These are phyloP conservation scores for Trichophyton verrucosum DNA, from an alignment of 2,329 filamentous ascomycete genomes.

Conservation along the genomic window DNA sequence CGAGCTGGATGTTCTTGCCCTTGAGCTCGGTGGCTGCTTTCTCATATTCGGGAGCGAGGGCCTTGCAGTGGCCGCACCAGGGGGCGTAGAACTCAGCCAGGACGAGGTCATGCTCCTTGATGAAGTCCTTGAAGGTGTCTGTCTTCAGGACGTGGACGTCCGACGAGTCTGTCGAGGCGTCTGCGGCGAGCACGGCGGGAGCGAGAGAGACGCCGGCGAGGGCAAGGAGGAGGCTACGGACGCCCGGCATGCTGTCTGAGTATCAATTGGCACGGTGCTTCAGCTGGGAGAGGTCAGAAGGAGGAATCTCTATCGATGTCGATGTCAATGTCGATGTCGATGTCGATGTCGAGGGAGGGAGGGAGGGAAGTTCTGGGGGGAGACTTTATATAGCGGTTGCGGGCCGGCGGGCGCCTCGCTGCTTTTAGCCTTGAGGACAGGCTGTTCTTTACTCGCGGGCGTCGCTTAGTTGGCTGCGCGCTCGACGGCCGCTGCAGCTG, in stretches of 20 bases:
- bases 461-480: too few species aligned
- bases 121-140: slow-evolving; percentile 76
- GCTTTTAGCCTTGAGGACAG: slow-evolving; percentile 24
- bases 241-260: slow-evolving; percentile 25
- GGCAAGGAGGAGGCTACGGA: slow-evolving; percentile 28
- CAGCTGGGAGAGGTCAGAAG: neutral
- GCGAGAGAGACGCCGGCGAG: slow-evolving; percentile 21
- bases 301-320: neutral
- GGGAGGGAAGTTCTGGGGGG: neutral
- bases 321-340: too few species aligned
- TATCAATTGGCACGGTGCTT: neutral
- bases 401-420: too few species aligned
- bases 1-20: slow-evolving; percentile 37
- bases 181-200: slow-evolving; percentile 19
- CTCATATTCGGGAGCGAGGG: slow-evolving; percentile 54
- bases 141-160: slow-evolving; percentile 77
- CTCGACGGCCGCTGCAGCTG: neutral
- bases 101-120: slow-evolving; percentile 75
- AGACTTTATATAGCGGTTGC: too few species aligned
- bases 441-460: slow-evolving; percentile 26
- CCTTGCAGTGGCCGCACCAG: slow-evolving; percentile 98
- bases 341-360: neutral
- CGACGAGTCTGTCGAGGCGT: slow-evolving; percentile 36
- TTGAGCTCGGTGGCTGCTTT: slow-evolving; percentile 38
- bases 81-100: slow-evolving; percentile 96